Base-by-base conservation (phyloP, 345 rosid species). In the Aquilaria sinensis region DNA sequence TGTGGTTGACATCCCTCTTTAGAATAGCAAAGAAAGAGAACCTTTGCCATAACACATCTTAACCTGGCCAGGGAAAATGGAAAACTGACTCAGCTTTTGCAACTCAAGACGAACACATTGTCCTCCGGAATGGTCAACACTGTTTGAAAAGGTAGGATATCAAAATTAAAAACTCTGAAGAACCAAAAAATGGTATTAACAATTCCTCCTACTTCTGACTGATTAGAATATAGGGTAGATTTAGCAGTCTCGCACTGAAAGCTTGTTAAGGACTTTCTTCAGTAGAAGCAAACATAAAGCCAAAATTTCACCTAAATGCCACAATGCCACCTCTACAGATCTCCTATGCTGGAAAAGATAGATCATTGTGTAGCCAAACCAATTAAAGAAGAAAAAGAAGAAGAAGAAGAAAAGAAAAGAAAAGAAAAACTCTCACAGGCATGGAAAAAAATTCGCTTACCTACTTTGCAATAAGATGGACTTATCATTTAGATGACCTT, bases 51-150 rank as follows among this genome's bases (percentile, higher is more conserved):
- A 52, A 9, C 53, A 12, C 58, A 16, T 49, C 63, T 68, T 73
- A n/a, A 94, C 99, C 96, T 88, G 99, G 75, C 99, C 97, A 10
- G 99, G 99, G 66, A 94, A 94, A 69, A 90, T 58, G 47, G 96
- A 94, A 78, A 83, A 88, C 56, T 85, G 86, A 62, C 64, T 73
- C 70, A 90, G 55, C 60, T 81, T 88, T 54, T 82, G 81, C 54
- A 88, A 75, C 70, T 90, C 97, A 65, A 94, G 76, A 63, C 86
- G 95, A 73, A 88, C 90, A 51, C 74, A 84, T 61, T 78, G 89
- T 55, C 96, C 99, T 68, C 97, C 86, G 67, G 99, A 83, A 72
- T 82, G 87, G 70, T 82, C 92, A 34, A 77, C 86, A 67, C 96
- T 86, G 87, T 70, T 56, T 55, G 43, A 68, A 50, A 61, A 43